Base-by-base conservation (phyloP, 495 filamentous ascomycete species). In the Penicillium coprophilum region DNA sequence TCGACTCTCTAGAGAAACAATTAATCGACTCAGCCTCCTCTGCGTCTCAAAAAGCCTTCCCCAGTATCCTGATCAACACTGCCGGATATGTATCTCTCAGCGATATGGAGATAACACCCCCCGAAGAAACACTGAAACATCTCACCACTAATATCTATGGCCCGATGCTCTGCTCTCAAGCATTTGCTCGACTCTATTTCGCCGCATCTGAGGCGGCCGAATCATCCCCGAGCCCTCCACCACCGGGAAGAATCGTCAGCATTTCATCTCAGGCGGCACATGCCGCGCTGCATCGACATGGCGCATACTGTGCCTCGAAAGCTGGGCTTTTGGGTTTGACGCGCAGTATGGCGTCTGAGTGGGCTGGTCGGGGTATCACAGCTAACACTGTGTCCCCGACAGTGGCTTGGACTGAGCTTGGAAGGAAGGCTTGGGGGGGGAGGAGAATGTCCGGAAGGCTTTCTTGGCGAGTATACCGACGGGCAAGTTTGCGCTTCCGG, bases 301-400 rank as follows among this genome's bases (percentile, higher is more conserved):
- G 77, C 20, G 76, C 75, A 1, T 81, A 80, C 57, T 78, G 77
- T 39, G 67, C 79, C 7, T 77, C 77, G 2, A 82, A 82, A 50
- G 71, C 77, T 2, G 78, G 70, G 0, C 54, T 80, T 20, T 44
- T 79, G 15, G 78, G 78, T 0, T 48, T 82, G 27, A 79, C 73
- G 41, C 73, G 77, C 11, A 71, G 70, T 52, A 80, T 81, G 79
- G 77, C 78, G 7, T 73, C 70, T 10, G 73, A 76, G 50, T 76
- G 72, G 73, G 73, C 54, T 21, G 55, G 60, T 4, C 55, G 63
- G 2, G 73, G 72, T 0, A 75, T 75, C 6, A 75, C 73, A 1
- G 53, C 70, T 3, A 75, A 75, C 43, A 66, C 62, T 6, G 73
- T 75, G 2, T 75, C 70, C 32, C 73, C 73, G 6, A 76, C 73